Conservation (phyloP, 2,329 filamentous ascomycete species). For the Cladobotryum mycophilum region DNA sequence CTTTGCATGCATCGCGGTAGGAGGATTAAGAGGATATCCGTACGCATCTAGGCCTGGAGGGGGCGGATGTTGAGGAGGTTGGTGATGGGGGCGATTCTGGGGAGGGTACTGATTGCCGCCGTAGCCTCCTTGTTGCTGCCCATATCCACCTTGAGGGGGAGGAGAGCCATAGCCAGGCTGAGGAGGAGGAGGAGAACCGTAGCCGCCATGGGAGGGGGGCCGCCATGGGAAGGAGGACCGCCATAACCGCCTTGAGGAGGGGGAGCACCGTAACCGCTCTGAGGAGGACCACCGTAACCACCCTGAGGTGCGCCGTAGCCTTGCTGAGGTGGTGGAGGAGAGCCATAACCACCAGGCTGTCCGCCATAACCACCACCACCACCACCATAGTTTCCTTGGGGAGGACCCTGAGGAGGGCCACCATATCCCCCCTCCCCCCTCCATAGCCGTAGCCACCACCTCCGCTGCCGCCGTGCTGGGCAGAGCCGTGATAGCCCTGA, state of each 20-base stretch:
- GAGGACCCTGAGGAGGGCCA: conserved; percentile 17
- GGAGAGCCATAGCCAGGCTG: conserved; percentile 9
- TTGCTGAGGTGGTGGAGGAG: conserved; percentile 17
- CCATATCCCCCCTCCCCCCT: conserved; percentile 15
- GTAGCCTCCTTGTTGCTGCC: conserved; percentile 15
- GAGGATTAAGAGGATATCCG: conserved; percentile 36
- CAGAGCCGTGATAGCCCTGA: conserved; percentile 33
- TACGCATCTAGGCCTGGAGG: conserved; percentile 40
- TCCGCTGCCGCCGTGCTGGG: conserved; percentile 24
- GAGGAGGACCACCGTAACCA: conserved; percentile 15
- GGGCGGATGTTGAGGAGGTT: conserved; percentile 33
- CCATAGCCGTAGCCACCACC: conserved; percentile 27
- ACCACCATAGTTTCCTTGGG: conserved; percentile 14
- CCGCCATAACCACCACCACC: conserved; percentile 15
- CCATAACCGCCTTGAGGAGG: conserved; percentile 16
- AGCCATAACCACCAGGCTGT: conserved; percentile 18
- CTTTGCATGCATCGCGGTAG: conserved; percentile 21
- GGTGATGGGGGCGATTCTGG: conserved; percentile 14
- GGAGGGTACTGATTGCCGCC: conserved; percentile 16
- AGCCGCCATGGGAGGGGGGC: conserved; percentile 22
- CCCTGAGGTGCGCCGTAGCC: conserved; percentile 15
- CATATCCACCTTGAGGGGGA: conserved; percentile 18
- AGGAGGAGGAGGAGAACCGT: conserved; percentile 19
- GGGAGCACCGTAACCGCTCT: conserved; percentile 17
- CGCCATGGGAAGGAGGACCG: conserved; percentile 24